Evolutionary conservation across 2,329 filamentous ascomycete species (phyloP).

Genomic region (Didymella segeticola): DNA sequence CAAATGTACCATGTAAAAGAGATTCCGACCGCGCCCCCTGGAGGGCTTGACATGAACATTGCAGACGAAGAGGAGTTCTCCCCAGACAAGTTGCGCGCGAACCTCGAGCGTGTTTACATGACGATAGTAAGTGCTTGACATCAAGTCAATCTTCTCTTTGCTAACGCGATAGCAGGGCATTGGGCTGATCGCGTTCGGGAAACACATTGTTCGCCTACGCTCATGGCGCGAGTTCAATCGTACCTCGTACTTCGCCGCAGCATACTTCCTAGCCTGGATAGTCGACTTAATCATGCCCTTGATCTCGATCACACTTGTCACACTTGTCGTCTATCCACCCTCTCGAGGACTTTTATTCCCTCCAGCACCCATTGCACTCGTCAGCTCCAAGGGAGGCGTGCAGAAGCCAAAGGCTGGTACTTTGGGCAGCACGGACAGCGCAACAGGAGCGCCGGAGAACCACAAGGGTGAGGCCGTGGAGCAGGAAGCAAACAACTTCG

Average conservation of each 20-base stretch:
- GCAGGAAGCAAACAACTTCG: slow-evolving; percentile 81
- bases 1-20: slow-evolving; percentile 77
- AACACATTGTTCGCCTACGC: slow-evolving; percentile 77
- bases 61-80: slow-evolving; percentile 85
- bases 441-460: slow-evolving; percentile 82
- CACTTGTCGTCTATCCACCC: slow-evolving; percentile 70
- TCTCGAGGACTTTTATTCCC: slow-evolving; percentile 73
- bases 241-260: slow-evolving; percentile 70
- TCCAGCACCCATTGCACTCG: slow-evolving; percentile 76
- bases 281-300: slow-evolving; percentile 74
- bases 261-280: slow-evolving; percentile 71
- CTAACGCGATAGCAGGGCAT: slow-evolving; percentile 55
- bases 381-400: slow-evolving; percentile 72
- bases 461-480: slow-evolving; percentile 85
- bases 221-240: slow-evolving; percentile 79
- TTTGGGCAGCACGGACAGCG: slow-evolving; percentile 75
- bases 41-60: slow-evolving; percentile 78
- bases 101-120: slow-evolving; percentile 82
- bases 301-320: slow-evolving; percentile 64
- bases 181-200: slow-evolving; percentile 68
- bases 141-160: too few species aligned
- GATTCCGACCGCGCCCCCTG: slow-evolving; percentile 64
- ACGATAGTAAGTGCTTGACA: slow-evolving; percentile 60
- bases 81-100: slow-evolving; percentile 80
- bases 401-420: slow-evolving; percentile 80